These are phyloP conservation scores for Ophiocordyceps sinensis DNA, from an alignment of 2,329 filamentous ascomycete genomes.

Conservation along the genomic window DNA sequence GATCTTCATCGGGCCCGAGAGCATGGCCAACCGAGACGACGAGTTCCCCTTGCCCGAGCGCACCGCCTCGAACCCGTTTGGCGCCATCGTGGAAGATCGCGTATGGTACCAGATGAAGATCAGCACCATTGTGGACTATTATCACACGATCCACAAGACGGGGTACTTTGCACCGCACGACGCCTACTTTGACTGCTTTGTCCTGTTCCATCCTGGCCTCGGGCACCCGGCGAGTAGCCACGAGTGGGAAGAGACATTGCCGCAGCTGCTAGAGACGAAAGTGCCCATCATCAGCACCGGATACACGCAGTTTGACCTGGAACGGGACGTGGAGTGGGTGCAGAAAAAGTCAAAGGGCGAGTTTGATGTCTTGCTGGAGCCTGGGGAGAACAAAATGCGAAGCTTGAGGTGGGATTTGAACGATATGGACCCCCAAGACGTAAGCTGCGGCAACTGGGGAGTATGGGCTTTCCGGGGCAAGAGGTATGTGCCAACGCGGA, in stretches of 20 bases:
- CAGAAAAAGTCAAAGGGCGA: slow-evolving; percentile 74
- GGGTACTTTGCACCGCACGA: slow-evolving; percentile 89
- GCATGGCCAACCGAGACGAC: slow-evolving; percentile 83
- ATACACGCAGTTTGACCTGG: slow-evolving; percentile 91
- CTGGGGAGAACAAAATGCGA: slow-evolving; percentile 86
- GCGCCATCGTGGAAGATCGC: slow-evolving; percentile 84
- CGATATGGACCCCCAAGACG: slow-evolving; percentile 83
- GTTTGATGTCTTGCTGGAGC: slow-evolving; percentile 81
- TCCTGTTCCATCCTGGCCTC: slow-evolving; percentile 91
- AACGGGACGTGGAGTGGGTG: slow-evolving; percentile 84
- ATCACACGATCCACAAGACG: slow-evolving; percentile 87
- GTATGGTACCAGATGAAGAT: slow-evolving; percentile 87
- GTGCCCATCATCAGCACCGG: slow-evolving; percentile 88
- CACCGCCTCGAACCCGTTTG: slow-evolving; percentile 78
- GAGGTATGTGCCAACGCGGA: slow-evolving; percentile 44
- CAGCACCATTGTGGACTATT: slow-evolving; percentile 95
- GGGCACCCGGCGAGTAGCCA: slow-evolving; percentile 87
- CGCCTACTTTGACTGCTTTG: slow-evolving; percentile 95
- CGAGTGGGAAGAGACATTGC: slow-evolving; percentile 87
- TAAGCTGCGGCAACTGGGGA: slow-evolving; percentile 94
- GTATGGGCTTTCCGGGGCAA: slow-evolving; percentile 96
- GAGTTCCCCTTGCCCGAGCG: slow-evolving; percentile 85
- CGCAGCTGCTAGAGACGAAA: slow-evolving; percentile 85
- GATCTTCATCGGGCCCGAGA: slow-evolving; percentile 90
- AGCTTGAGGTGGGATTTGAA: slow-evolving; percentile 96